Percentiles rank a stretch among this genome's conserved stretches.
These are phyloP conservation scores for Aegilops sharonensis DNA, from an alignment of 176 grass and related monocot genomes.

Conservation along the genomic window DNA sequence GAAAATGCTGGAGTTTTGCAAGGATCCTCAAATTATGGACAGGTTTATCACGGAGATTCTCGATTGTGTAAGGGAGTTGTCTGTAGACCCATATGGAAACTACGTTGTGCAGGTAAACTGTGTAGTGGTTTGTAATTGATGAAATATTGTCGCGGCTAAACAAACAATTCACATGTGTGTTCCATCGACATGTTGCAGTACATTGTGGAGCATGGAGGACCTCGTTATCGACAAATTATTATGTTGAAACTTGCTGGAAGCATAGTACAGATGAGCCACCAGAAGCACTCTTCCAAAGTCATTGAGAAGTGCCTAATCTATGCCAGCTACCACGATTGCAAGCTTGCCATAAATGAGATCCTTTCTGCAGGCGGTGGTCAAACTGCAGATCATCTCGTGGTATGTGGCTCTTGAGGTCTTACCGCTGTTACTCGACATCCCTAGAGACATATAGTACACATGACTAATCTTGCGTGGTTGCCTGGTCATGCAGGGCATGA, in stretches of 20 bases:
- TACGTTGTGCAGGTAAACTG: conserved; percentile 54
- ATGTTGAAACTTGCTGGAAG: conserved; percentile 22
- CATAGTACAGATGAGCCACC: conserved; percentile 46
- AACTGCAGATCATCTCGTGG: conserved; percentile 29
- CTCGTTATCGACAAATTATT: conserved; percentile 19
- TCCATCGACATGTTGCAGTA: conserved; percentile 25
- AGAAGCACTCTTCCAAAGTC: conserved; percentile 61
- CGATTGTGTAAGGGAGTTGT: conserved; percentile 25
- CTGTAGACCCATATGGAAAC: conserved; percentile 48
- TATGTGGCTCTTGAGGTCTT: neutral
- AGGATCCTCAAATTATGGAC: conserved; percentile 26
- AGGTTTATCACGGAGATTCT: conserved; percentile 30
- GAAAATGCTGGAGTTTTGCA: conserved; percentile 45
- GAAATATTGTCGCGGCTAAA: neutral
- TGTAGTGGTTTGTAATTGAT: neutral
- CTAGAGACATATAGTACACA: neutral
- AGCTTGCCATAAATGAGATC: conserved; percentile 41
- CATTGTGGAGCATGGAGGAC: conserved; percentile 47
- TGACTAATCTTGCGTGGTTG: neutral
- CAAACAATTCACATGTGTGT: neutral
- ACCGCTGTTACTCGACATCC: neutral
- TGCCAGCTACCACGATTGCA: conserved; percentile 32
- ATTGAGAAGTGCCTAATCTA: conserved; percentile 51
- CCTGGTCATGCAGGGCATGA: conserved; percentile 25
- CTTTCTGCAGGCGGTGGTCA: neutral